Conservation (phyloP, 331 rosid genomes). For the Saraca asoca region DNA sequence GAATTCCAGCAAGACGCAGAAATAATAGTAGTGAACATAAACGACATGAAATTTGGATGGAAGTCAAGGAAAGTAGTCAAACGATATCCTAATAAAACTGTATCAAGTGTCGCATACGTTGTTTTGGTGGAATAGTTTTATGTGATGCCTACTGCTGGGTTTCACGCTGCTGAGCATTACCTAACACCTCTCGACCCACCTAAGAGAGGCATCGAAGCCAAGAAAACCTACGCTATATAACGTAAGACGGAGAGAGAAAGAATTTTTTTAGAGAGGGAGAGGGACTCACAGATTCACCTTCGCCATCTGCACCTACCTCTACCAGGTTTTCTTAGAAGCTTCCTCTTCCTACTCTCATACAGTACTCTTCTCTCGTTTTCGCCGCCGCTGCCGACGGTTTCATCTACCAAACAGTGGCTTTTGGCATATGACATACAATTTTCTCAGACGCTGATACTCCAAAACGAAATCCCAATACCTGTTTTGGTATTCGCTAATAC, state of each 20-base stretch:
- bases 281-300: constrained; percentile 35
- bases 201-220: constrained; percentile 3
- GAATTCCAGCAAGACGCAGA: too few relatives aligned
- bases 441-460: background rate
- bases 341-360: background rate
- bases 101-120: background rate
- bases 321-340: constrained; percentile 27
- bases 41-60: background rate
- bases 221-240: constrained; percentile 2
- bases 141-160: background rate
- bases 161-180: background rate
- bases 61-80: constrained; percentile 8
- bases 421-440: background rate
- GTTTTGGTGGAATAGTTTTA: constrained; percentile 18
- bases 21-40: background rate
- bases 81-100: constrained; percentile 3
- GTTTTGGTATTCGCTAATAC: constrained; percentile 12
- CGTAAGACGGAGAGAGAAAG: background rate
- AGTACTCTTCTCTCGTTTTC: background rate
- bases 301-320: background rate
- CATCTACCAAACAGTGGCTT: background rate
- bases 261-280: constrained; percentile 11
- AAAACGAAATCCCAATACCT: background rate
- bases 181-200: constrained; percentile 27
- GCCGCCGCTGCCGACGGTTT: constrained; percentile 11